A percentile compares a stretch with the other conserved stretches of the same genome.
These are phyloP conservation scores for Mesotaenium endlicherianum DNA, from an alignment of 139 green algal genomes.

Conservation along the genomic window DNA sequence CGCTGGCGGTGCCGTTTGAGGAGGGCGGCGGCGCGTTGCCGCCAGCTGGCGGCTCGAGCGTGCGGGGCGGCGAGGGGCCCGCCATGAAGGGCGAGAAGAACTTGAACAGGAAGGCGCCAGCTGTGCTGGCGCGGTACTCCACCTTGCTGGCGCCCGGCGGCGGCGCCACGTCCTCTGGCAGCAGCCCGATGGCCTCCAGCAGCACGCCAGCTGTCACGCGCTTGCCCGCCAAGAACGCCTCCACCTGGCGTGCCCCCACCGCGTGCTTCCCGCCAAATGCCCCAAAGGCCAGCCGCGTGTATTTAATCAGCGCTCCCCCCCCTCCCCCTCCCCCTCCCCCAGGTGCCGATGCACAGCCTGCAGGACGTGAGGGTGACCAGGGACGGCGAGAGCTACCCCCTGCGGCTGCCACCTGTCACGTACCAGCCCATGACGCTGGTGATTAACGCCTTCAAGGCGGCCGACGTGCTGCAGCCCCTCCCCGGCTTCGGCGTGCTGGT, in stretches of 20 bases:
- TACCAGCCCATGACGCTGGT: constrained; percentile 45
- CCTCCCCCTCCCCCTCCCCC: background rate
- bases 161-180: constrained; percentile 8
- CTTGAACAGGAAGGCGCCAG: constrained; percentile 13
- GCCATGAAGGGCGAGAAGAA: constrained; percentile 13
- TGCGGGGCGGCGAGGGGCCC: background rate
- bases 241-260: background rate
- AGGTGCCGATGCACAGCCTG: constrained; percentile 30
- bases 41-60: background rate
- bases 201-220: constrained; percentile 12
- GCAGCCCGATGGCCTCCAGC: constrained; percentile 5
- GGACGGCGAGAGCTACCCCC: background rate
- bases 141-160: background rate
- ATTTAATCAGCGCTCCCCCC: background rate
- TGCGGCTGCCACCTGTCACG: constrained; percentile 14
- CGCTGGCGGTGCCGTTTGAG: background rate
- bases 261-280: constrained; percentile 16
- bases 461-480: constrained; percentile 31
- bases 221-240: constrained; percentile 2
- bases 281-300: constrained; percentile 6
- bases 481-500: constrained; percentile 50
- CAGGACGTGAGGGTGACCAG: constrained; percentile 14
- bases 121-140: background rate
- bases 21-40: background rate
- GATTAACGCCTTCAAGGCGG: constrained; percentile 25